phyloP scores from a whole-genome alignment of 2,329 filamentous ascomycete genomes.

The Monosporascus sp. region DNA sequence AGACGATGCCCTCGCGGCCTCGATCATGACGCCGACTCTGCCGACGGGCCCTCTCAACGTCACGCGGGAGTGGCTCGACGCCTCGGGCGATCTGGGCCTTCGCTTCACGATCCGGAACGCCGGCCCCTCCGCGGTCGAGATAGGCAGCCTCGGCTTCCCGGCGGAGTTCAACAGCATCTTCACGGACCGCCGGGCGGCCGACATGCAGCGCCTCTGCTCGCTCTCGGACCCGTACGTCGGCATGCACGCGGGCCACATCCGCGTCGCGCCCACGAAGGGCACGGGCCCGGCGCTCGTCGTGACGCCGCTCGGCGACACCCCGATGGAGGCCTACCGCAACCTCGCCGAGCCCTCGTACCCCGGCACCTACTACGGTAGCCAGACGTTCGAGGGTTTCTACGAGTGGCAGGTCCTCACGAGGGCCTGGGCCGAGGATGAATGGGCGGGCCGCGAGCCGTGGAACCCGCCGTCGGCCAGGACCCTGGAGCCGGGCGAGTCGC shows the following conservation, averaged over 20 bases:
- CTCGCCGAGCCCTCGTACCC: constrained; percentile 38
- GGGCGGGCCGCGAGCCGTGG: constrained; percentile 46
- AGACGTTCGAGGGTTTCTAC: constrained; percentile 56
- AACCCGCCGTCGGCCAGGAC: constrained; percentile 44
- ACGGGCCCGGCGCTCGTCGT: constrained; percentile 48
- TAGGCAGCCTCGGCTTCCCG: constrained; percentile 53
- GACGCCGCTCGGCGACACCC: constrained; percentile 42
- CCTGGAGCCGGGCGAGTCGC: constrained; percentile 37
- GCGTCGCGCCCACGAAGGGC: constrained; percentile 46
- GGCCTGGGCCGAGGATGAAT: constrained; percentile 52
- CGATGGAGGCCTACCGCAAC: constrained; percentile 51
- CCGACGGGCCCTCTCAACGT: constrained; percentile 36
- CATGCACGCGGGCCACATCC: constrained; percentile 51
- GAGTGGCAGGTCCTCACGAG: constrained; percentile 52
- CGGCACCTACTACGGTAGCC: constrained; percentile 40
- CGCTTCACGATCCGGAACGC: constrained; percentile 46
- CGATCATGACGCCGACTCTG: constrained; percentile 37
- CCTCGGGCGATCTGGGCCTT: constrained; percentile 43
- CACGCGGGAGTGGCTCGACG: constrained; percentile 45
- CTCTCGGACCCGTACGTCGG: constrained; percentile 57
- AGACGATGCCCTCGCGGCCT: constrained; percentile 27
- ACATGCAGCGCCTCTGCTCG: constrained; percentile 46
- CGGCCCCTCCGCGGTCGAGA: constrained; percentile 35
- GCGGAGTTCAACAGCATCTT: constrained; percentile 60
- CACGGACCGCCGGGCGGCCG: constrained; percentile 39